Percentiles rank a stretch among this genome's conserved stretches.
Evolutionary conservation across 331 rosid genomes (phyloP).

Genomic region (Prunus yedoensis): DNA sequence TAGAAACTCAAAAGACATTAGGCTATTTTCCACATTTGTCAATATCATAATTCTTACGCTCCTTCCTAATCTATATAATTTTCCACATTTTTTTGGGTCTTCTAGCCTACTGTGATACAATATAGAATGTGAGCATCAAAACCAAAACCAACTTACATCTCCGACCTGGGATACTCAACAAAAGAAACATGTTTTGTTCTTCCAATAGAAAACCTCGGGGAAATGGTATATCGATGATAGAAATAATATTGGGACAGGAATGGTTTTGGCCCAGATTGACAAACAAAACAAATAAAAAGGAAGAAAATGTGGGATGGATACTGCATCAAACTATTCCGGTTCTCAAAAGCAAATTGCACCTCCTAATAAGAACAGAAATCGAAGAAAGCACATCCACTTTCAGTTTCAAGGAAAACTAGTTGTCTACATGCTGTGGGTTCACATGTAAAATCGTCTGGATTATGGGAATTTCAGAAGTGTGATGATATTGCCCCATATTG

Average conservation of each 20-base stretch:
- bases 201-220: not conserved
- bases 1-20: not conserved
- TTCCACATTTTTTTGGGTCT: not conserved
- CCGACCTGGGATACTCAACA: too few species aligned
- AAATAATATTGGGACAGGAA: not conserved
- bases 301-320: not conserved
- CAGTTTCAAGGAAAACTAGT: not conserved
- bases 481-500: not conserved
- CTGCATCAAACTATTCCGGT: not conserved
- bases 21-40: not conserved
- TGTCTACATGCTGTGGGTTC: not conserved
- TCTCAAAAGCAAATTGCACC: not conserved
- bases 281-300: not conserved
- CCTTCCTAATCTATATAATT: not conserved
- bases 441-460: too few species aligned
- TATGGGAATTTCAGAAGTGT: not conserved
- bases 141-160: too few species aligned
- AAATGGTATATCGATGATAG: not conserved
- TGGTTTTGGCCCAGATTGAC: not conserved
- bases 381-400: not conserved
- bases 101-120: too few species aligned
- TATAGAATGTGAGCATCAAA: too few species aligned
- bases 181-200: not conserved
- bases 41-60: not conserved
- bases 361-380: not conserved